Evolutionary conservation across 768 basidiomycete genomes (phyloP), one percentile per base, ranked within the genome.

Genomic region (Neoboletus subvelutipes): DNA sequence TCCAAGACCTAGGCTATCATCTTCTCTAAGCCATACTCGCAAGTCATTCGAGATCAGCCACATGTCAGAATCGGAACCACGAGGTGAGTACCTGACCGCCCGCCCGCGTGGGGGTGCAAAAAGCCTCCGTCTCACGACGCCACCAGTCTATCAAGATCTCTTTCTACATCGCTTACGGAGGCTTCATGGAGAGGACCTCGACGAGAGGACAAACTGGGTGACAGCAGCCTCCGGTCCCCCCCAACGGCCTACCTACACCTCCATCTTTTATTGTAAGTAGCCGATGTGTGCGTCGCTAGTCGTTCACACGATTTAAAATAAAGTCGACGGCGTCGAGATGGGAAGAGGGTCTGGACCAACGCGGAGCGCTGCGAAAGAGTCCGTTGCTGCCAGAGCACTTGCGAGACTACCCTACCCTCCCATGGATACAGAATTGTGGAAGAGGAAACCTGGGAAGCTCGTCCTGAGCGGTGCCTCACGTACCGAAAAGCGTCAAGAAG

Each of bases 241-340:
- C n/a, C 53, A 50, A 29, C 50, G 53, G 10, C 56, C 52, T 17
- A 55, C 55, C 13, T 62, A 62, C 5, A 31, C 45, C 10, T 37
- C 56, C 37, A 26, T 63, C 28, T 31, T 50, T 3, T 63, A 59
- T 26, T 22, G 62, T 59, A 41, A 47, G 56, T 41, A 11, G n/a
- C 12, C n/a, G 24, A 8, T n/a, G 18, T 12, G 0, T 10, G 2
- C 45, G 12, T 24, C 9, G 11, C 33, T 40, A 26, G 22, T 34
- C 28, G 18, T 33, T 28, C 5, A 20, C 13, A 6, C 2, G 29
- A 47, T 26, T 26, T 12, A n/a, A 24, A 15, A 37, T 8, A 45
- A 26, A 54, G 62, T 59, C 41, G 54, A 59, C n/a, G 57, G 62
- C 24, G 15, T 20, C 24, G 62, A 60, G 50, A 53, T 53, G 24